These are phyloP conservation scores for Exophiala mesophila DNA, from an alignment of 2,329 filamentous ascomycete species.

Conservation along the genomic window DNA sequence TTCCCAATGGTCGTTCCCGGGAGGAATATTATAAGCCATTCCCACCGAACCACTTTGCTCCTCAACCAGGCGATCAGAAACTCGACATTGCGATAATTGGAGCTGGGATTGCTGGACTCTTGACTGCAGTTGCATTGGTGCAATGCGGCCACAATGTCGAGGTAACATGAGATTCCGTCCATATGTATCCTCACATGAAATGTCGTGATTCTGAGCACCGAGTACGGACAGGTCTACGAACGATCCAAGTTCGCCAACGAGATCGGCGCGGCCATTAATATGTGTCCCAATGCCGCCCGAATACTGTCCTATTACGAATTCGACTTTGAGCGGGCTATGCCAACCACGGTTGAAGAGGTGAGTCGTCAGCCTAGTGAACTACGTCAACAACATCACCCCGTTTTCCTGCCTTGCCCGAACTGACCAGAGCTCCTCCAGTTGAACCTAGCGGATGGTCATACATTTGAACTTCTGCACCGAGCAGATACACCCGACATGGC, in stretches of 20 bases:
- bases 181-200: neutral
- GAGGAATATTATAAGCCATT: slow-evolving; percentile 12
- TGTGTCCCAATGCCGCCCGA: slow-evolving; percentile 29
- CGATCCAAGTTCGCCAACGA: slow-evolving; percentile 29
- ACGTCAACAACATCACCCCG: neutral
- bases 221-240: slow-evolving; percentile 27
- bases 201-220: neutral
- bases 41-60: slow-evolving; percentile 10
- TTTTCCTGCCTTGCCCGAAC: neutral
- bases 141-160: slow-evolving; percentile 31
- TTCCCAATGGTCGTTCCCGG: slow-evolving; percentile 2
- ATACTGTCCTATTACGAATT: slow-evolving; percentile 27
- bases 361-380: neutral
- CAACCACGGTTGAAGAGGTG: slow-evolving; percentile 2
- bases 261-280: slow-evolving; percentile 30
- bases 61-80: slow-evolving; percentile 11
- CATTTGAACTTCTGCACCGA: neutral
- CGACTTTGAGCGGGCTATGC: slow-evolving; percentile 18
- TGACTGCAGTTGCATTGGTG: slow-evolving; percentile 29
- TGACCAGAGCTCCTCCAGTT: slow-evolving; percentile 1
- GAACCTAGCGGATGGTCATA: neutral
- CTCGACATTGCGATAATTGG: slow-evolving; percentile 26
- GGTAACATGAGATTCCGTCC: slow-evolving; percentile 19
- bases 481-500: neutral
- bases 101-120: slow-evolving; percentile 31